phyloP scores from a whole-genome alignment of 768 basidiomycete genomes.

The Coprinopsis sp. region DNA sequence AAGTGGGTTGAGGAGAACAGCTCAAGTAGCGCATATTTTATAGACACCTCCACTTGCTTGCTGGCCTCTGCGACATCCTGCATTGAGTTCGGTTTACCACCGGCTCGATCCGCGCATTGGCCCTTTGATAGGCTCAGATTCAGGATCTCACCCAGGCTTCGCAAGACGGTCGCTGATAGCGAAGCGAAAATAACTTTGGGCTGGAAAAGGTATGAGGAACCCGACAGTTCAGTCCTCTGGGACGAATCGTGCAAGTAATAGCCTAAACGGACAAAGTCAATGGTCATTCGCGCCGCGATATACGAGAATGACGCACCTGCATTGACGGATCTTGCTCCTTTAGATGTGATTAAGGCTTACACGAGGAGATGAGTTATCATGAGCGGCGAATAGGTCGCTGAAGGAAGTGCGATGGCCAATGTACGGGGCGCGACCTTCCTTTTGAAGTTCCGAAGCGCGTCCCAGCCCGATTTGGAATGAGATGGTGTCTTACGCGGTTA shows the following conservation, averaged over 20 bases:
- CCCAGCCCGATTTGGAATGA: constrained; percentile 3
- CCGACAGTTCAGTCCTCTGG: constrained; percentile 7
- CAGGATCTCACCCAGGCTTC: constrained; percentile 15
- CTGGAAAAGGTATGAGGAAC: constrained; percentile 5
- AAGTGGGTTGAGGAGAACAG: constrained; percentile 7
- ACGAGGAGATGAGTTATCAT: constrained; percentile 7
- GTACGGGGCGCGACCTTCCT: constrained; percentile 2
- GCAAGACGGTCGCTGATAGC: constrained; percentile 21
- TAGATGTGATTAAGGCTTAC: constrained; percentile 3
- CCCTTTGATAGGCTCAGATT: constrained; percentile 27
- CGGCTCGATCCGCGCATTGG: constrained; percentile 25
- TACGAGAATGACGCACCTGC: constrained; percentile 8
- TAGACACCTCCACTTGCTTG: constrained; percentile 7
- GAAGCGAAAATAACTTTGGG: constrained; percentile 10
- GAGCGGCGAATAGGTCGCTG: constrained; percentile 7
- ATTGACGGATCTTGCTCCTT: constrained; percentile 12
- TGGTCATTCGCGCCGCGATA: constrained; percentile 9
- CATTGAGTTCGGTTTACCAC: constrained; percentile 13
- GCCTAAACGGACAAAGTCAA: constrained; percentile 6
- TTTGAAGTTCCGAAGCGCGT: constrained; percentile 10
- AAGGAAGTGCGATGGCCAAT: constrained; percentile 1
- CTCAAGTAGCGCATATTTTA: constrained; percentile 10
- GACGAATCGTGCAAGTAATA: constrained; percentile 8
- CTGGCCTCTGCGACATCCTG: constrained; percentile 1
- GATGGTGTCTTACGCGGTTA: not conserved